These are phyloP conservation scores for Nigrospora osmanthi DNA, from an alignment of 2,329 filamentous ascomycete genomes.

Conservation along the genomic window DNA sequence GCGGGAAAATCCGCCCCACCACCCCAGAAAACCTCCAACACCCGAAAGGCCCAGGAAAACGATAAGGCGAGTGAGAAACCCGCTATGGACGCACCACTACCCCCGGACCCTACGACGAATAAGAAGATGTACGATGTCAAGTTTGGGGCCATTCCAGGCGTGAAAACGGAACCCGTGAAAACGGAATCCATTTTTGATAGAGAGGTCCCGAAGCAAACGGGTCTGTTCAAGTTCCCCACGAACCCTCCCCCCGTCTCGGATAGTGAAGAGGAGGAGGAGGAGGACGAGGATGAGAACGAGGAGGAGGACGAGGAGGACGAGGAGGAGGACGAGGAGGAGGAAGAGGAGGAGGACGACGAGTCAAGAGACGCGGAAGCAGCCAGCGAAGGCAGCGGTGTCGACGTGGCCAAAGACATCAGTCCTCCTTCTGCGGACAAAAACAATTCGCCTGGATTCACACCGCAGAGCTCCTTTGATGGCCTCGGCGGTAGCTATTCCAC, in stretches of 20 bases:
- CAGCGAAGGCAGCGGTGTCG: slow-evolving; percentile 53
- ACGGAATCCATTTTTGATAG: slow-evolving; percentile 2
- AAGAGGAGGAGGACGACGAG: slow-evolving; percentile 32
- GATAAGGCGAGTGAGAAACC: neutral
- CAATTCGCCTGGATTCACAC: slow-evolving; percentile 43
- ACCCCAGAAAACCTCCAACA: no score
- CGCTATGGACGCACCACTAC: slow-evolving; percentile 27
- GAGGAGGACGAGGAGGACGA: slow-evolving; percentile 39
- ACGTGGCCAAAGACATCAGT: slow-evolving; percentile 57
- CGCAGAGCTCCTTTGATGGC: slow-evolving; percentile 50
- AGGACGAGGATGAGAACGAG: slow-evolving; percentile 30
- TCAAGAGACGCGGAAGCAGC: slow-evolving; percentile 37
- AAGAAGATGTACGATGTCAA: slow-evolving; percentile 20
- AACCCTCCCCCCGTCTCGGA: slow-evolving; percentile 20
- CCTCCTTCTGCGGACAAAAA: slow-evolving; percentile 32
- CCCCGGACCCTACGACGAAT: slow-evolving; percentile 27
- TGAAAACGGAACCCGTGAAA: slow-evolving; percentile 1
- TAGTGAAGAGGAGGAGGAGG: slow-evolving; percentile 26
- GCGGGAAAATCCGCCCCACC: no score
- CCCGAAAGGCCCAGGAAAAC: no score
- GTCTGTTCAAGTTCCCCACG: slow-evolving; percentile 21
- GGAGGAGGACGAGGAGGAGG: slow-evolving; percentile 33
- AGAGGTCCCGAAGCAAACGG: neutral
- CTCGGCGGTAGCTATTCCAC: slow-evolving; percentile 38
- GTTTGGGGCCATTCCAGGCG: slow-evolving; percentile 10